Percentiles rank a stretch among this genome's conserved stretches.
Conservation (phyloP, 352 stramenopile species). For the Globisporangium abappressorium region DNA sequence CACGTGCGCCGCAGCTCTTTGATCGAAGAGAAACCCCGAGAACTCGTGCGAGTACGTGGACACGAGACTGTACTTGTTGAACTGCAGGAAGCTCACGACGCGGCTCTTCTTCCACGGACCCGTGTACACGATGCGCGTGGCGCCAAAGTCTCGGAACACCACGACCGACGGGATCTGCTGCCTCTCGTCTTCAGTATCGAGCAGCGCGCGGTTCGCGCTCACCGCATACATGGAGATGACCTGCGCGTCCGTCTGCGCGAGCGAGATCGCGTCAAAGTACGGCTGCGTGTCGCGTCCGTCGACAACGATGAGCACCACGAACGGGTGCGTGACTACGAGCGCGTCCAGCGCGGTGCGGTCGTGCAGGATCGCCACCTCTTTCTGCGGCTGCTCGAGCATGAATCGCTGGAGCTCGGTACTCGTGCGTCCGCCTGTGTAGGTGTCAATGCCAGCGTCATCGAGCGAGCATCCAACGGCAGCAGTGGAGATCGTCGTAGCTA, state of each 20-base stretch:
- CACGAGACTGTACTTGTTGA: slow-evolving; percentile 33
- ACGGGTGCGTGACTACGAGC: slow-evolving; percentile 21
- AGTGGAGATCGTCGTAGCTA: not conserved
- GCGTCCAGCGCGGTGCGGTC: slow-evolving; percentile 13
- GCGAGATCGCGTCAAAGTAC: slow-evolving; percentile 30
- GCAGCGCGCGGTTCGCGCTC: slow-evolving; percentile 22
- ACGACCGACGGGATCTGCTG: slow-evolving; percentile 23
- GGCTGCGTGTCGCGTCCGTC: slow-evolving; percentile 30
- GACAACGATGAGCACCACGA: slow-evolving; percentile 36
- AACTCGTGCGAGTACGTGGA: slow-evolving; percentile 24
- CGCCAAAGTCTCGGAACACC: slow-evolving; percentile 32
- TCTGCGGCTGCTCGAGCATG: slow-evolving; percentile 26
- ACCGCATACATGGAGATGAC: slow-evolving; percentile 22
- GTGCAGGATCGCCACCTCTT: slow-evolving; percentile 18
- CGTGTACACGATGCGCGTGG: slow-evolving; percentile 15
- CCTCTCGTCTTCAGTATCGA: slow-evolving; percentile 14
- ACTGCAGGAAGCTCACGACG: slow-evolving; percentile 26
- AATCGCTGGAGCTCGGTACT: slow-evolving; percentile 43
- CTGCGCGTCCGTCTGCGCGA: slow-evolving; percentile 29
- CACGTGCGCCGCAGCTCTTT: slow-evolving; percentile 24
- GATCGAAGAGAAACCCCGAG: slow-evolving; percentile 31
- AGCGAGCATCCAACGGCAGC: slow-evolving; percentile 12
- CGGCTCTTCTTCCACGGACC: slow-evolving; percentile 26
- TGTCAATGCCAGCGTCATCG: slow-evolving; percentile 15
- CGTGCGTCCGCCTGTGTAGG: slow-evolving; percentile 30